Percentiles rank a stretch among this genome's conserved stretches.
Conservation (phyloP, 805 yeast genomes). For the Schizosaccharomyces japonicus region DNA sequence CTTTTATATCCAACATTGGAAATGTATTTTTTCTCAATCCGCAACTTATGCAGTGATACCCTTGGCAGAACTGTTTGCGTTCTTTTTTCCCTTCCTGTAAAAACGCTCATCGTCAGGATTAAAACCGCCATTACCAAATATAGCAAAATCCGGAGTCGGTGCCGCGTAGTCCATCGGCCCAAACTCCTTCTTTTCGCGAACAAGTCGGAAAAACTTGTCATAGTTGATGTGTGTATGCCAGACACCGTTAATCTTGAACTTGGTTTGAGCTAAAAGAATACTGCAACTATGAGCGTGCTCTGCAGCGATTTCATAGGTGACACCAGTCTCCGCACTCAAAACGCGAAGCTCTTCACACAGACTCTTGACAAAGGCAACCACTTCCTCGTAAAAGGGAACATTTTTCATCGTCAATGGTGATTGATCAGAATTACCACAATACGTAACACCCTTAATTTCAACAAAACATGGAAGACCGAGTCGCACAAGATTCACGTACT, state of each 20-base stretch:
- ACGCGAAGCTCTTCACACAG: conserved; percentile 31
- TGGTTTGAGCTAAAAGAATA: conserved; percentile 53
- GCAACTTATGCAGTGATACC: background rate
- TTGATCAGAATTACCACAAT: conserved; percentile 80
- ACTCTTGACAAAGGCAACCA: conserved; percentile 44
- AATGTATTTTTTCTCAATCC: no score
- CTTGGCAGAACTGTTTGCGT: background rate
- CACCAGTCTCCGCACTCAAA: background rate
- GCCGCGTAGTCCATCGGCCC: conserved; percentile 57
- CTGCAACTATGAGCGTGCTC: conserved; percentile 93
- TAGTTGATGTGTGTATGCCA: conserved; percentile 87
- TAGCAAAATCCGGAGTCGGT: conserved; percentile 77
- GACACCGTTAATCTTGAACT: conserved; percentile 41
- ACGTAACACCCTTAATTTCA: conserved; percentile 86
- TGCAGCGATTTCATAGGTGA: conserved; percentile 59
- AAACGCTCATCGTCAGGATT: conserved; percentile 61
- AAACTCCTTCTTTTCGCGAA: conserved; percentile 41
- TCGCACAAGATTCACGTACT: conserved; percentile 70
- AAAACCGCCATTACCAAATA: conserved; percentile 79
- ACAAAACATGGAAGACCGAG: conserved; percentile 66
- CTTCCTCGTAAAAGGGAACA: conserved; percentile 83
- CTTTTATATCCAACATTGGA: no score
- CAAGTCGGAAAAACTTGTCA: conserved; percentile 43
- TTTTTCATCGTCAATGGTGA: conserved; percentile 86
- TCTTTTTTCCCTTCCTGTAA: conserved; percentile 8